Evolutionary conservation across 148 eudicot genomes (phyloP).

Genomic region (Vaccinium myrtillus): DNA sequence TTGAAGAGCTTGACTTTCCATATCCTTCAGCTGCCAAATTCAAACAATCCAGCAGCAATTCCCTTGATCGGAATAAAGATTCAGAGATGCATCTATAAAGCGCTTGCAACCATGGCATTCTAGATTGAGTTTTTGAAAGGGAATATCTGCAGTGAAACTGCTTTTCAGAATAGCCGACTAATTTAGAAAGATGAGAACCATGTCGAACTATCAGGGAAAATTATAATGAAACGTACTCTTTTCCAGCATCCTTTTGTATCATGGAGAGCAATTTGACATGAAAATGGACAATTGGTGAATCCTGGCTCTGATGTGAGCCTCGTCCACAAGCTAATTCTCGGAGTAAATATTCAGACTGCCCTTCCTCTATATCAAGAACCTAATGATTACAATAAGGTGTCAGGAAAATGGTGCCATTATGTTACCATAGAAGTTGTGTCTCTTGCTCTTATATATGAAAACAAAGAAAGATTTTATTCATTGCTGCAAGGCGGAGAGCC

Average conservation of each 20-base stretch:
- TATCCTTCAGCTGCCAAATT: constrained; percentile 13
- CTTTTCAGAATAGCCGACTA: neutral
- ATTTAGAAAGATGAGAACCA: neutral
- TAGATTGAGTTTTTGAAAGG: constrained; percentile 16
- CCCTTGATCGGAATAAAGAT: constrained; percentile 9
- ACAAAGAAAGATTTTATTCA: neutral
- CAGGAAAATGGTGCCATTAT: constrained; percentile 1
- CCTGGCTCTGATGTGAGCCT: constrained; percentile 12
- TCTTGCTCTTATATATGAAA: neutral
- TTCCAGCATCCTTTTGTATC: constrained; percentile 22
- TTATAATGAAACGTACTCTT: constrained; percentile 17
- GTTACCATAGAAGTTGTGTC: neutral
- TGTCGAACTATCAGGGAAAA: neutral
- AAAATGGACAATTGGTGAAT: constrained; percentile 12
- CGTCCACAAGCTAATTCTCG: constrained; percentile 25
- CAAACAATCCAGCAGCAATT: constrained; percentile 17
- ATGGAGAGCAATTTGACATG: constrained; percentile 31
- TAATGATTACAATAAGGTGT: constrained; percentile 11
- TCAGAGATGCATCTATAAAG: constrained; percentile 19
- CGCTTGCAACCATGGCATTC: constrained; percentile 25
- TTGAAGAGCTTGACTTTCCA: constrained; percentile 21
- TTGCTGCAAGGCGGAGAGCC: neutral
- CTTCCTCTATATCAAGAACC: constrained; percentile 27
- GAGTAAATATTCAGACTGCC: constrained; percentile 27
- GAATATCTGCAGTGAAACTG: constrained; percentile 14